phyloP scores from a whole-genome alignment of 805 yeast genomes.

The Hanseniaspora valbyensis region DNA sequence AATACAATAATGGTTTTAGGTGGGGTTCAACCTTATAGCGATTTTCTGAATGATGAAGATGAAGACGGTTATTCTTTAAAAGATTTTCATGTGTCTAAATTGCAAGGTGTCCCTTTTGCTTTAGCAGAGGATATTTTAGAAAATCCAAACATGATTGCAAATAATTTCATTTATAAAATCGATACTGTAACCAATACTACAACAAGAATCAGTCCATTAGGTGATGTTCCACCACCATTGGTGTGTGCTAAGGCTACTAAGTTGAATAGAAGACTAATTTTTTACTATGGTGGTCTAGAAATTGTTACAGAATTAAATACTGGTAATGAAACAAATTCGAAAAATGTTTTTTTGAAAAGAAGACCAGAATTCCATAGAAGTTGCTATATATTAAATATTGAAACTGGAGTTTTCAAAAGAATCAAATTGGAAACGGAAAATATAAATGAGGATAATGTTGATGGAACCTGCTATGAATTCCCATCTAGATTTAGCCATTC shows the following conservation, averaged over 20 bases:
- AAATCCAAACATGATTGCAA: conserved; percentile 35
- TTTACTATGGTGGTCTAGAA: conserved; percentile 64
- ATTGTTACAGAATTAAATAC: conserved; percentile 27
- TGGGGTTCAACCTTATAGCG: conserved; percentile 30
- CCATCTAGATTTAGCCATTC: conserved; percentile 34
- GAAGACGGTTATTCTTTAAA: conserved; percentile 22
- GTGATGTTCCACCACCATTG: conserved; percentile 44
- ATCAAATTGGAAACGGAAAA: conserved; percentile 30
- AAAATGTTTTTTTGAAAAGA: conserved; percentile 32
- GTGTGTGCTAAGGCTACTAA: conserved; percentile 38
- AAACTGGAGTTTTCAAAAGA: conserved; percentile 39
- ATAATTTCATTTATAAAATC: conserved; percentile 30
- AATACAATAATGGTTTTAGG: conserved; percentile 34
- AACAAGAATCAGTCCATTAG: conserved; percentile 27
- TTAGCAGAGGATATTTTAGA: conserved; percentile 33
- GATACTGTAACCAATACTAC: conserved; percentile 34
- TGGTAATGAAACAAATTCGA: conserved; percentile 27
- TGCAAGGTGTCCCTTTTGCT: conserved; percentile 37
- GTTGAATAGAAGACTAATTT: conserved; percentile 45
- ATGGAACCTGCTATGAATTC: too few relatives aligned
- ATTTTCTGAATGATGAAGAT: background rate
- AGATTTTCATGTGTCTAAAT: conserved; percentile 32
- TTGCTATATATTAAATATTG: conserved; percentile 49
- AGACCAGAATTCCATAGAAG: conserved; percentile 40
- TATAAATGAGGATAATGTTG: too few relatives aligned